These are phyloP conservation scores for Penicillium longicatenatum DNA, from an alignment of 495 filamentous ascomycete genomes.

Conservation along the genomic window DNA sequence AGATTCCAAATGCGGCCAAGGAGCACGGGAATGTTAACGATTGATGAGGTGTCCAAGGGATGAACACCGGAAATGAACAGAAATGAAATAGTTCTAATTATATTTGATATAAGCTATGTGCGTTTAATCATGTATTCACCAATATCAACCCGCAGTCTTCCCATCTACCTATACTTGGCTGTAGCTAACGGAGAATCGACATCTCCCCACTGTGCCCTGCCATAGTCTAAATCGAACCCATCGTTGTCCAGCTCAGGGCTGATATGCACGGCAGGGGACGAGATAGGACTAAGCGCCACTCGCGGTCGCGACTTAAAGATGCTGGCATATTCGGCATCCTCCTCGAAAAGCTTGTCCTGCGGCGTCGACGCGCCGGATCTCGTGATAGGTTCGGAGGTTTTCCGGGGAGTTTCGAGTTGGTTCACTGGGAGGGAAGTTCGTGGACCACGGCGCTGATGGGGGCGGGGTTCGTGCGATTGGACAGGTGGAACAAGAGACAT, in stretches of 20 bases:
- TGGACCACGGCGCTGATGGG: conserved; percentile 36
- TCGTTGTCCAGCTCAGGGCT: conserved; percentile 28
- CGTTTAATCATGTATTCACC: not conserved
- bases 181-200: conserved; percentile 26
- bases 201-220: conserved; percentile 17
- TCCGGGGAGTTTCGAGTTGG: conserved; percentile 61
- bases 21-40: not conserved
- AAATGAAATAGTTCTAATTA: no score
- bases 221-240: conserved; percentile 34
- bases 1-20: not conserved
- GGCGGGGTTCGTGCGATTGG: conserved; percentile 19
- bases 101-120: not conserved
- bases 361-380: conserved; percentile 50
- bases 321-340: conserved; percentile 76
- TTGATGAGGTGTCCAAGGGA: not conserved
- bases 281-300: conserved; percentile 72
- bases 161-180: conserved; percentile 3
- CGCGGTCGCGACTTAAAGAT: conserved; percentile 86
- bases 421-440: conserved; percentile 61
- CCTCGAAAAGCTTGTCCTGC: conserved; percentile 60
- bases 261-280: conserved; percentile 56
- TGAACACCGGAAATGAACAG: not conserved
- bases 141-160: not conserved
- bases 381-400: conserved; percentile 16
- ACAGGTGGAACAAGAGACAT: conserved; percentile 62